Conservation (phyloP, 2,329 filamentous ascomycete species). For the Neocatenulostroma microsporum region DNA sequence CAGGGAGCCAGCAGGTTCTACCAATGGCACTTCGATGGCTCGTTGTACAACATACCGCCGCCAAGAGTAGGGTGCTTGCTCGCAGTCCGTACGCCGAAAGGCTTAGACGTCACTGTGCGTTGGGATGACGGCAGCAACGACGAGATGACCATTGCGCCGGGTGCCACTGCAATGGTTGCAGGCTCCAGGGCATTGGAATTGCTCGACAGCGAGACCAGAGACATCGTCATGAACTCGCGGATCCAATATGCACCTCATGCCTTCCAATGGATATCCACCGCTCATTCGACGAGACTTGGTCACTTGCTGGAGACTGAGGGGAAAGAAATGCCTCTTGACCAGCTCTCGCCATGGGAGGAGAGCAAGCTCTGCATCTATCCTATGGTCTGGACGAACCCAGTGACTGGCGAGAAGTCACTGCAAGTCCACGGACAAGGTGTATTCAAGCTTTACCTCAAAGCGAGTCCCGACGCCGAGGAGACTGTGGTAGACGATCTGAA, state of each 20-base stretch:
- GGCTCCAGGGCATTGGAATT: constrained; percentile 8
- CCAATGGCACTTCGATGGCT: constrained; percentile 12
- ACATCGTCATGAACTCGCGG: constrained; percentile 9
- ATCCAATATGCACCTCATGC: constrained; percentile 12
- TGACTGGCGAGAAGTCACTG: constrained; percentile 8
- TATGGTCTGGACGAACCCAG: constrained; percentile 12
- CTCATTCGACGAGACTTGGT: constrained; percentile 10
- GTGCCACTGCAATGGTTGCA: constrained; percentile 10
- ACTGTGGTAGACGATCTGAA: constrained; percentile 7
- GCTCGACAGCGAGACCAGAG: constrained; percentile 7
- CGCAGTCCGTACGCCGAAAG: constrained; percentile 10
- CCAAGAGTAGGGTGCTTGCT: constrained; percentile 11
- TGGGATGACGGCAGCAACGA: constrained; percentile 9
- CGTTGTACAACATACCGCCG: constrained; percentile 10
- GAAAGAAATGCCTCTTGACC: constrained; percentile 8
- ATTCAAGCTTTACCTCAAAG: constrained; percentile 9
- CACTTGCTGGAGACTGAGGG: constrained; percentile 11
- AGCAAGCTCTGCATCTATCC: constrained; percentile 10
- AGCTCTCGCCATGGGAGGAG: constrained; percentile 9
- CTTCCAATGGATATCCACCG: constrained; percentile 12
- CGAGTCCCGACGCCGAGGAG: constrained; percentile 6
- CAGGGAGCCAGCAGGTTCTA: constrained; percentile 10
- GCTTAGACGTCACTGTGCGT: constrained; percentile 8
- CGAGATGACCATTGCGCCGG: constrained; percentile 11
- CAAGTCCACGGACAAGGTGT: constrained; percentile 12